phyloP scores from a whole-genome alignment of 192 early-diverging fungal genomes.

The Phlyctochytrium bullatum region DNA sequence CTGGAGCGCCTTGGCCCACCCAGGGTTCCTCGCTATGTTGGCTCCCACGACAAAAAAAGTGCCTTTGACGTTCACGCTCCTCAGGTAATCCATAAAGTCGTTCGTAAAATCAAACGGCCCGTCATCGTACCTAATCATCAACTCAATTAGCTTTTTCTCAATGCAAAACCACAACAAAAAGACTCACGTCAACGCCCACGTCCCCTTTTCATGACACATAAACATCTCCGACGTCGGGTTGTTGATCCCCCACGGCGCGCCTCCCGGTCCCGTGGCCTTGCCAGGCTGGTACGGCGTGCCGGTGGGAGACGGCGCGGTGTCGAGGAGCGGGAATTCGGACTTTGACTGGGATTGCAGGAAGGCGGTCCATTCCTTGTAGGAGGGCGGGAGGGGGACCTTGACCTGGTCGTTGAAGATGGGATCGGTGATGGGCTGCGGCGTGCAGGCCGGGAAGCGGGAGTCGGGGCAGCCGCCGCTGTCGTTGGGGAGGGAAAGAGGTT shows the following conservation, averaged over 20 bases:
- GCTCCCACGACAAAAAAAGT: conserved; percentile 36
- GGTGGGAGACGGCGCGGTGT: neutral
- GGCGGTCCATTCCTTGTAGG: neutral
- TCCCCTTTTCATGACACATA: neutral
- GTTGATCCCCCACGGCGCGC: neutral
- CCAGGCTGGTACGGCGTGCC: no score
- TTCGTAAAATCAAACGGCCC: neutral
- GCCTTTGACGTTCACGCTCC: neutral
- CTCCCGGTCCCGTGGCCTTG: neutral
- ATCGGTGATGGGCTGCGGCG: no score
- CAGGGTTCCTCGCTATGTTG: conserved; percentile 14
- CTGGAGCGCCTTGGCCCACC: conserved; percentile 5
- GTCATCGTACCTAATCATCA: neutral
- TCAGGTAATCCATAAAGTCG: neutral
- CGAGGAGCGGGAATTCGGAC: conserved; percentile 9
- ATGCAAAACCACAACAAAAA: neutral
- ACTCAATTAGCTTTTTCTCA: no score
- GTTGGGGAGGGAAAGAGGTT: no score
- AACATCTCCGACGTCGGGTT: conserved; percentile 13
- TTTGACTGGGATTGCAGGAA: neutral
- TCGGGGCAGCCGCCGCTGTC: no score
- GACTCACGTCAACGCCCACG: neutral
- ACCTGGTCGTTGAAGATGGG: no score
- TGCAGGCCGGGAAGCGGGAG: no score
- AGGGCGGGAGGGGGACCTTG: no score